These are phyloP conservation scores for Xylaria sp. DNA, from an alignment of 2,329 filamentous ascomycete species.

Conservation along the genomic window DNA sequence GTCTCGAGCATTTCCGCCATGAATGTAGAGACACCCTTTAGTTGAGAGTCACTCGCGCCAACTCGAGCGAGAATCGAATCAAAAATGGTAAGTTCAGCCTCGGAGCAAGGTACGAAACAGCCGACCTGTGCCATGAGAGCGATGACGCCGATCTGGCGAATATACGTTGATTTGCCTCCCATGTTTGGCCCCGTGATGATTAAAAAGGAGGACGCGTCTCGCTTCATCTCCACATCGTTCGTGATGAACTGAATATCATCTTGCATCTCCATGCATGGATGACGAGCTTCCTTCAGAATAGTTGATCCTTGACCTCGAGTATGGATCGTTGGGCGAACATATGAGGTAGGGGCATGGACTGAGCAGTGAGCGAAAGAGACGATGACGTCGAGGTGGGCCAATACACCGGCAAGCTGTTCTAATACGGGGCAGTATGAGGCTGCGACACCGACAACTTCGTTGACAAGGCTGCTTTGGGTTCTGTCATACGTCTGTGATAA, in stretches of 20 bases:
- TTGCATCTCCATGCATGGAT: constrained; percentile 98
- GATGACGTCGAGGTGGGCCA: constrained; percentile 95
- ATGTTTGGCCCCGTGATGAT: constrained; percentile 99
- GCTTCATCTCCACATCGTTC: constrained; percentile 87
- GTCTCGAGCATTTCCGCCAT: constrained; percentile 99
- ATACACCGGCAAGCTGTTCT: constrained; percentile 85
- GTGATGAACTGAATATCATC: constrained; percentile 99
- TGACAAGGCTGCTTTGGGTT: constrained; percentile 89
- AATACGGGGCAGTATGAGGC: constrained; percentile 94
- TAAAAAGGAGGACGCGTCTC: constrained; percentile 85
- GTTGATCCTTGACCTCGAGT: constrained; percentile 88
- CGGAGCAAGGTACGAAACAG: constrained; percentile 91
- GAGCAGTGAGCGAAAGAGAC: constrained; percentile 93
- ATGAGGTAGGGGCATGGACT: constrained; percentile 90
- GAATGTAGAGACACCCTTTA: constrained; percentile 98
- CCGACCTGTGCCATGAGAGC: constrained; percentile 97
- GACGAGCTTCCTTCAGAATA: constrained; percentile 88
- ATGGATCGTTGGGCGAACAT: constrained; percentile 91
- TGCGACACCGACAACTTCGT: constrained; percentile 91
- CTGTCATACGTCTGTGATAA: constrained; percentile 94
- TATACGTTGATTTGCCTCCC: constrained; percentile 99
- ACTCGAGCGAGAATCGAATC: constrained; percentile 97
- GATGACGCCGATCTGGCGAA: constrained; percentile 95
- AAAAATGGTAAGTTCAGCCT: constrained; percentile 94
- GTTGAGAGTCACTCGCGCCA: constrained; percentile 93